Evolutionary conservation across 768 basidiomycete species (phyloP), one percentile per base, ranked within the genome.

Genomic region (Boletus rex-veris): DNA sequence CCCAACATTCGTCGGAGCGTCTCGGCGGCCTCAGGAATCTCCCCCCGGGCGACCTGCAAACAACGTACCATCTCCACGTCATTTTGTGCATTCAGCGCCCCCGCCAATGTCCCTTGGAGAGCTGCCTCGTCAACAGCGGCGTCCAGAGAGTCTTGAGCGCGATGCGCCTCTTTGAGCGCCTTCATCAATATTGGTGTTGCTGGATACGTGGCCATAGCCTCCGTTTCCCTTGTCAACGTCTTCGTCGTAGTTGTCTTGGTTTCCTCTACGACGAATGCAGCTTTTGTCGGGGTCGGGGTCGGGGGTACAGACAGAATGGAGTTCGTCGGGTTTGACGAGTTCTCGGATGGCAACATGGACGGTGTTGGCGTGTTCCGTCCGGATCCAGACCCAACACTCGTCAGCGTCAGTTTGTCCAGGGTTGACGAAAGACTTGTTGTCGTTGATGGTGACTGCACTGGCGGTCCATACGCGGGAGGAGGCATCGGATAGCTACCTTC

Each of bases 1-100:
- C 19, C 50, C 42, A 66, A 46, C 56, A 50, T 53, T 21, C 65
- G 54, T n/a, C 58, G 52, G 21, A 68, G 57, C 8, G 63, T 68
- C 47, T 58, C 58, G 12, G 53, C 43, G n/a, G 64, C 65, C 40
- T 65, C 65, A 3, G 63, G 58, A 37, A 65, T 60, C 42, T 66
- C 66, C 28, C 46, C 62, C 21, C 53, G 48, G 1, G 45, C 54
- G 1, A 66, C 64, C 40, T 66, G 65, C 54, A 66, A 53, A 40
- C 58, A 44, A 36, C 58, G 61, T 21, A 68, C 48, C 55, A 66
- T 52, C 30, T 57, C 65, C 24, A 58, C 53, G 38, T 66, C 65
- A 43, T 47, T 63, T 7, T 40, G 38, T 1, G 52, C 47, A 12
- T 50, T n/a, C 41, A 66, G 33, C 2, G 60, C 64, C 7, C 57